Base-by-base conservation (phyloP, 176 grass and related monocot genomes). In the Olyra latifolia region DNA sequence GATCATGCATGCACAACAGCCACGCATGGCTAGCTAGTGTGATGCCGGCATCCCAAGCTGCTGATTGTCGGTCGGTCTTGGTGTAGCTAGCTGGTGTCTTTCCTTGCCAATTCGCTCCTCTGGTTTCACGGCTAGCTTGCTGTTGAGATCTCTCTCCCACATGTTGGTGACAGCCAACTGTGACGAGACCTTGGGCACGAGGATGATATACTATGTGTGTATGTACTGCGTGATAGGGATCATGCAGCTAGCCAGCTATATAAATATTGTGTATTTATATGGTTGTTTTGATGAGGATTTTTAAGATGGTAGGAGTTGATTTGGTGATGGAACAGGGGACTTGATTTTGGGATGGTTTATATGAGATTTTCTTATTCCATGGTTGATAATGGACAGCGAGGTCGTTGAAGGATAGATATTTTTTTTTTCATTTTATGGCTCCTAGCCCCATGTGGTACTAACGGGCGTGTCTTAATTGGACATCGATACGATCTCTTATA, bases 41-140 rank as follows among this genome's bases (percentile, higher is more conserved):
- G 69, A 72, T 1, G 62, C 63, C 19, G 74, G 72, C 2, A 70
- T 52, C 64, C 82, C 40, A 77, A 47, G 50, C 82, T n/a, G 24
- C 62, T 3, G 19, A 39, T 2, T 77, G 73, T 84, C 82, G 73
- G 73, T 77, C 62, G 73, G 73, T 77, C 82, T 76, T 27, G 2
- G 32, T 4, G 4, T 27, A 8, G 45, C 71, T 45, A 48, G 1
- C 12, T 28, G 0, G 12, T 5, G 41, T 41, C 22, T 48, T 19
- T 5, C 5, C 32, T 35, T 42, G 12, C 20, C 8, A 10, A 10
- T 25, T 2, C 13, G 2, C 47, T n/a, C 43, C 0, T 10, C 10
- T 2, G 72, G 25, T 75, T 76, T 32, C 59, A 19, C 61, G 10
- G 4, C 11, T 35, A 35, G 32, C 5, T 47, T 15, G 50, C 5